Base-by-base conservation (phyloP, 2,329 filamentous ascomycete genomes). In the Claviceps humidiphila region DNA sequence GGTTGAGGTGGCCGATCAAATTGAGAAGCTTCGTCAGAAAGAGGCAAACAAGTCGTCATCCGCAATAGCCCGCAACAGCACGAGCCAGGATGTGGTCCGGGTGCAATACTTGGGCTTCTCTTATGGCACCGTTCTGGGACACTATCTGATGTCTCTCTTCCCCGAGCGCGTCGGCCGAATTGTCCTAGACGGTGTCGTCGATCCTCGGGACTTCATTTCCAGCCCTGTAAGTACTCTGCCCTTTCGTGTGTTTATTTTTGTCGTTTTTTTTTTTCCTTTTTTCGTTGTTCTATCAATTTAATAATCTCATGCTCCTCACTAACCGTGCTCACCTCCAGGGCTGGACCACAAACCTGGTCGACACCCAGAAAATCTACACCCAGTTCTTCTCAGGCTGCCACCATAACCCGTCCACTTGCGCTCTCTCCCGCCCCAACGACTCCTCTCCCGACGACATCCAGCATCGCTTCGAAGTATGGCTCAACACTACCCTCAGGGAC, bases 71-170 rank as follows among this genome's bases (percentile, higher is more conserved):
- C 22, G 3, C 13, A 50, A 45, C 22, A 30, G 37, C 22, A 51
- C 48, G 26, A 22, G 26, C 3, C 40, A 41, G 4, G 22, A 49
- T 9, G 45, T 38, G n/a, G 50, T 59, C n/a, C 55, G 61, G 9
- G 54, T 74, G 34, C 68, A 69, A 55, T 76, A 73, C 55, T 71
- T 70, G 65, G 72, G 73, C 0, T 66, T 74, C 49, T 72, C 69
- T n/a, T 75, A 76, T 9, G 58, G 60, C 9, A 61, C 58, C 5
- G 14, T 58, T 1, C 48, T 63, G 1, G 61, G 60, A 0, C 59
- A 60, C 44, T 58, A 54, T 0, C 59, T 62, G 34, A 54, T 56
- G 0, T 62, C 60, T 3, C 61, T 63, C 54, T 63, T 57, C 30
- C 61, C 61, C 8, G 57, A 57, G 3, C 55, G 60, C 1, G 58